phyloP scores from a whole-genome alignment of 2,329 filamentous ascomycete species.

The Truncatella angustata region DNA sequence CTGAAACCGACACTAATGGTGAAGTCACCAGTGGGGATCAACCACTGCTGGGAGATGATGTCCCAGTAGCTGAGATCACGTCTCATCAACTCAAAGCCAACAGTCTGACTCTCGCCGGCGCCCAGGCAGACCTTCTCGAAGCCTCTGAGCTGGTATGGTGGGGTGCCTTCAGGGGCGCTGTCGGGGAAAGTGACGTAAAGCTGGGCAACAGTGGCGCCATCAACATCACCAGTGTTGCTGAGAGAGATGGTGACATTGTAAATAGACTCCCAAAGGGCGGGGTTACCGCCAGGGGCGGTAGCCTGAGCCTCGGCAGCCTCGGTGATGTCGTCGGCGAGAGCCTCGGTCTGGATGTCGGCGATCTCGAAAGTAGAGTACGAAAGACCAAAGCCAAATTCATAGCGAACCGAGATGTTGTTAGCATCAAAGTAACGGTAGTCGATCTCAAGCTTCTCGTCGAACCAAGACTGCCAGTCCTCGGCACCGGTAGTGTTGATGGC shows the following conservation, averaged over 20 bases:
- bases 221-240: constrained; percentile 65
- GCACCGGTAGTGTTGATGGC: constrained; percentile 33
- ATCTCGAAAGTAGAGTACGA: constrained; percentile 59
- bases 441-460: constrained; percentile 64
- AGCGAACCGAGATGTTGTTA: constrained; percentile 55
- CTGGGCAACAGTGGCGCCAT: constrained; percentile 71
- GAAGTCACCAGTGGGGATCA: constrained; percentile 19
- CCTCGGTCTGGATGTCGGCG: constrained; percentile 21
- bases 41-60: constrained; percentile 72
- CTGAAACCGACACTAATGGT: constrained; percentile 17
- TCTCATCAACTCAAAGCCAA: constrained; percentile 68
- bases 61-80: constrained; percentile 91
- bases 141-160: constrained; percentile 72
- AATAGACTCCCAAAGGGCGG: constrained; percentile 63
- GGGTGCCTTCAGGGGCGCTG: constrained; percentile 19
- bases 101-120: constrained; percentile 63
- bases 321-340: background rate
- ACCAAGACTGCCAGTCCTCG: constrained; percentile 45
- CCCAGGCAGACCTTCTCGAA: constrained; percentile 76
- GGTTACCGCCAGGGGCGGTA: constrained; percentile 61
- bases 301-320: constrained; percentile 16
- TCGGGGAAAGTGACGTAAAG: constrained; percentile 32
- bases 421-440: constrained; percentile 67
- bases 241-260: constrained; percentile 66
- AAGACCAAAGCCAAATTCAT: constrained; percentile 64